Percentiles rank a stretch among this genome's conserved stretches.
Conservation (phyloP, 2,329 filamentous ascomycete species). For the Pseudomassariella vexata region DNA sequence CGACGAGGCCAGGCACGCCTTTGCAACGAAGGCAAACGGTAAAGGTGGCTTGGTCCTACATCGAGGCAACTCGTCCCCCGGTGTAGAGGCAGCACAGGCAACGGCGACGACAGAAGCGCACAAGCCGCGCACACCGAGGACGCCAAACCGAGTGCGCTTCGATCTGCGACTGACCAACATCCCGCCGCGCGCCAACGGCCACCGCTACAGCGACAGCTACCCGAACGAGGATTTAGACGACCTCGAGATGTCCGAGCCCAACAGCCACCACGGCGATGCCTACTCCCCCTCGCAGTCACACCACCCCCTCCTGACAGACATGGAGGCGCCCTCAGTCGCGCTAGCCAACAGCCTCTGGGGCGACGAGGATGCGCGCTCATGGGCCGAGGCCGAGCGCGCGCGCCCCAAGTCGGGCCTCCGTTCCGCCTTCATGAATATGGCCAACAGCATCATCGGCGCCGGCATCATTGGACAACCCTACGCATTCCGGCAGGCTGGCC, state of each 20-base stretch:
- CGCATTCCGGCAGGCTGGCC: conserved; percentile 87
- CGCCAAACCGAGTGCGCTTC: conserved; percentile 63
- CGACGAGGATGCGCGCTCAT: conserved; percentile 35
- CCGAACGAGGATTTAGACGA: conserved; percentile 10
- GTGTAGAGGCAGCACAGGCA: neutral
- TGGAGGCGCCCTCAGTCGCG: conserved; percentile 64
- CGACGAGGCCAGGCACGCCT: conserved; percentile 14
- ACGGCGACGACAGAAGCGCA: too few species aligned
- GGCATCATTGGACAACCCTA: conserved; percentile 84
- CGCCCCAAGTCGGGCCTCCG: conserved; percentile 80
- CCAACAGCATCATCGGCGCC: conserved; percentile 89
- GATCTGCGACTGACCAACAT: conserved; percentile 32
- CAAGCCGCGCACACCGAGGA: conserved; percentile 43
- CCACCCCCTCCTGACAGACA: conserved; percentile 64
- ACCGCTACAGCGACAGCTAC: conserved; percentile 2
- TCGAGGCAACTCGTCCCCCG: neutral
- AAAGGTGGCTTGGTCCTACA: conserved; percentile 5
- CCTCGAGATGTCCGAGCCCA: conserved; percentile 18
- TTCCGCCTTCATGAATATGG: conserved; percentile 99
- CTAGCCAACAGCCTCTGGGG: conserved; percentile 53
- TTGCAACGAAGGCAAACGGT: conserved; percentile 3
- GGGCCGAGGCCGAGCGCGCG: conserved; percentile 47
- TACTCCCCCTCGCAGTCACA: conserved; percentile 39
- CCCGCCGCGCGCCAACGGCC: conserved; percentile 20
- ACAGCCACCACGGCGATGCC: conserved; percentile 9